Percentiles rank a stretch among this genome's conserved stretches.
phyloP scores from a whole-genome alignment of 1,284 basidiomycete genomes.

The Schizopora paradoxa region DNA sequence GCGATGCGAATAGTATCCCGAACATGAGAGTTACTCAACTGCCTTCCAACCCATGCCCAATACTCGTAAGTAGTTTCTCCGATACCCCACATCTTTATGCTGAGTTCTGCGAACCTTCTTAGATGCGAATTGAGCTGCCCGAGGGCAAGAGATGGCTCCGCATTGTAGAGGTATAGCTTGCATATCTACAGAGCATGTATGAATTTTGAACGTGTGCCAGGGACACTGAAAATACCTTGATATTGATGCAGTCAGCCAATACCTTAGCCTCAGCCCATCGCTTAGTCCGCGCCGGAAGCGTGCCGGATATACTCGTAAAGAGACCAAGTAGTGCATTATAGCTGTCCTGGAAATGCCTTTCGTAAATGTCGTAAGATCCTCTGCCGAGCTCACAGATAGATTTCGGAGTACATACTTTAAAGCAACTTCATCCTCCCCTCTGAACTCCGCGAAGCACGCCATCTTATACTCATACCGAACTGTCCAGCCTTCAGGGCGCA shows the following conservation, averaged over 20 bases:
- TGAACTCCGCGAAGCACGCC: conserved; percentile 91
- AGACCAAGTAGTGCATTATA: conserved; percentile 78
- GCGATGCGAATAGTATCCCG: neutral
- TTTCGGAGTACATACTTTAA: conserved; percentile 54
- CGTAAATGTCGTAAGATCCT: conserved; percentile 8
- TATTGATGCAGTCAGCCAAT: conserved; percentile 83
- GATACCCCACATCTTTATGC: conserved; percentile 84
- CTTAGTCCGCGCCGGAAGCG: conserved; percentile 88
- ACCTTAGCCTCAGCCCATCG: conserved; percentile 99
- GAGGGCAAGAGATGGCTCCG: conserved; percentile 72
- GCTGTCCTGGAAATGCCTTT: conserved; percentile 87
- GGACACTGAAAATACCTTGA: conserved; percentile 56
- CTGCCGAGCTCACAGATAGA: conserved; percentile 18
- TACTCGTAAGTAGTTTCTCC: conserved; percentile 96
- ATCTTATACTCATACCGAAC: conserved; percentile 98
- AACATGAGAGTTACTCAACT: conserved; percentile 48
- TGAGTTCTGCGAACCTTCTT: conserved; percentile 81
- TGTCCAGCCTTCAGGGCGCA: conserved; percentile 87
- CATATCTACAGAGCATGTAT: conserved; percentile 51
- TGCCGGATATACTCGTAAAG: conserved; percentile 82
- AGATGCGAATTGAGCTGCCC: conserved; percentile 82
- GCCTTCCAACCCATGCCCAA: conserved; percentile 94
- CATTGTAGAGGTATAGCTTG: conserved; percentile 86
- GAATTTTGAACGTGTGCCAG: conserved; percentile 1
- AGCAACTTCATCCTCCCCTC: conserved; percentile 85